Evolutionary conservation across 2,329 filamentous ascomycete genomes (phyloP), one percentile per base, ranked within the genome.

Genomic region (Metarhizium guizhouense): DNA sequence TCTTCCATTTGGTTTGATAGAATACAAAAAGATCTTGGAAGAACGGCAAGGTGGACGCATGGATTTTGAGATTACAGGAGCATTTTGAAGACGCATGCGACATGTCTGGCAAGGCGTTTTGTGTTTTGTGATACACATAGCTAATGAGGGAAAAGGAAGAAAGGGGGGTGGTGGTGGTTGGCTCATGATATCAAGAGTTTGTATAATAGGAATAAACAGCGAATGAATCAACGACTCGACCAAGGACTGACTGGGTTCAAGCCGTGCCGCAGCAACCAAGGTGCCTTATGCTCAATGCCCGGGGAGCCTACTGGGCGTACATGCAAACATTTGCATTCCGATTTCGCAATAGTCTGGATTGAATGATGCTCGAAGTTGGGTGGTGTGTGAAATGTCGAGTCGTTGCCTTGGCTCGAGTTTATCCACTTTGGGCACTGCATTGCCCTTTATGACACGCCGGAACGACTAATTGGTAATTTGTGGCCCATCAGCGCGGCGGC

Each of bases 171-270:
- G 20, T 4, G 25, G 25, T 34, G 32, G 10, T 11, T 8, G 6
- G 32, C 32, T 45, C 50, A 58, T 36, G 53, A 51, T 45, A 38
- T 58, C 40, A 51, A 56, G 52, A 52, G 53, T 58, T 25, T 25
- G 58, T 57, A 58, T 47, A 56, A 48, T 57, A 55, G 38, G 40
- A 54, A 47, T 51, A 55, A 5, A 47, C 55, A 40, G 52, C 36
- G 16, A 49, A 56, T 20, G 52, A 54, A 51, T 51, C 11, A 50
- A 53, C 53, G 54, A 58, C 3, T 16, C 52, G 6, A 20, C 34
- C n/a, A 3, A 13, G 11, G 8, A 45, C 7, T 34, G 32, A 34
- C 32, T 34, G 25, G 25, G 25, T 4, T 25, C 25, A 25, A 25
- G 25, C 25, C 25, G 25, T 25, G 25, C 3, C 25, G 25, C 3